Percentiles rank a stretch among this genome's conserved stretches.
Evolutionary conservation across 345 rosid species (phyloP).

Genomic region (Dovyalis caffra): DNA sequence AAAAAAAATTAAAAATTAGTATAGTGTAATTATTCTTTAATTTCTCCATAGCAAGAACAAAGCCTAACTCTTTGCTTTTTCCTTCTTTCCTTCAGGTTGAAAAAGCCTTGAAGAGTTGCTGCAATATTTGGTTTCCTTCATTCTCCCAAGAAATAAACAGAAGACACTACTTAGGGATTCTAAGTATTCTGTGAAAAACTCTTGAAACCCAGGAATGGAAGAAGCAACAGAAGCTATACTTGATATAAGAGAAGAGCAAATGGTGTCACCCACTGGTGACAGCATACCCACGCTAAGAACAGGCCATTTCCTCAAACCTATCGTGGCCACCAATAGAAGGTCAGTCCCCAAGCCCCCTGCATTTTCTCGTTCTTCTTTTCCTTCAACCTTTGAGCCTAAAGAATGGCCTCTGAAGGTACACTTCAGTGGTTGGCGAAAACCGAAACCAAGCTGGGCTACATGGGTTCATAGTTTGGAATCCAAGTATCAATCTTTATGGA

Average conservation of each 20-base stretch:
- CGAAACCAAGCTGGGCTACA: neutral
- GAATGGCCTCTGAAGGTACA: neutral
- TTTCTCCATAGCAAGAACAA: too few relatives aligned
- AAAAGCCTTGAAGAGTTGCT: too few relatives aligned
- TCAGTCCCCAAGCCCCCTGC: neutral
- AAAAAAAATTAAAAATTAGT: too few relatives aligned
- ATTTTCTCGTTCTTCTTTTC: neutral
- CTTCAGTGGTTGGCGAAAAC: neutral
- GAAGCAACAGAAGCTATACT: neutral
- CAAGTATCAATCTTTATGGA: slow-evolving; percentile 7
- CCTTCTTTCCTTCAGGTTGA: too few relatives aligned
- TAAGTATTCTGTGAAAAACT: too few relatives aligned
- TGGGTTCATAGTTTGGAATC: slow-evolving; percentile 14
- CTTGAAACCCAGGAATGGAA: slow-evolving; percentile 1
- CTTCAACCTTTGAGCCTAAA: neutral
- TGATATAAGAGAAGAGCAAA: slow-evolving; percentile 4
- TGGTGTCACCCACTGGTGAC: neutral
- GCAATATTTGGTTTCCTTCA: too few relatives aligned
- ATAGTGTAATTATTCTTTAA: too few relatives aligned
- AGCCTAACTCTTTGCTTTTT: too few relatives aligned
- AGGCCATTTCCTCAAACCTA: slow-evolving; percentile 16
- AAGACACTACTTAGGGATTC: too few relatives aligned
- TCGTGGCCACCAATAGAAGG: neutral
- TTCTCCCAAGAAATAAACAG: too few relatives aligned
- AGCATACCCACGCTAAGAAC: neutral